Percentiles rank a stretch among this genome's conserved stretches.
These are phyloP conservation scores for Celoporthe dispersa DNA, from an alignment of 2,329 filamentous ascomycete genomes.

Conservation along the genomic window DNA sequence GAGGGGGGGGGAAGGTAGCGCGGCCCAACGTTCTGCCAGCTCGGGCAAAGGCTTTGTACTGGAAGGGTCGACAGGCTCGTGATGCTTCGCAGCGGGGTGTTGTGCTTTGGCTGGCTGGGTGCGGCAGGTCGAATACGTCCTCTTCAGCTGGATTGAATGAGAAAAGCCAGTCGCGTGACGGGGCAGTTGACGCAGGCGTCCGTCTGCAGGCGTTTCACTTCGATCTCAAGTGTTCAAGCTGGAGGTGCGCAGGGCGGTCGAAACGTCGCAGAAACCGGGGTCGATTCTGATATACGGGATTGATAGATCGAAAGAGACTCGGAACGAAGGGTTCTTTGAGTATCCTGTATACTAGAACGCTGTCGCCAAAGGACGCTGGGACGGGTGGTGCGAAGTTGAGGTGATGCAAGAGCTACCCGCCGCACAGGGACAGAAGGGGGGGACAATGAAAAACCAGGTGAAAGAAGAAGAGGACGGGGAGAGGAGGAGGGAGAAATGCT, in stretches of 20 bases:
- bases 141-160: not conserved
- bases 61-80: constrained; percentile 6
- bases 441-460: constrained; percentile 27
- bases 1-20: not conserved
- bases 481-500: constrained; percentile 17
- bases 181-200: not conserved
- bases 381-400: not conserved
- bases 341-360: not conserved
- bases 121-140: not conserved
- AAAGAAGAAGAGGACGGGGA: constrained; percentile 24
- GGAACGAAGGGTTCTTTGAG: not conserved
- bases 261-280: not conserved
- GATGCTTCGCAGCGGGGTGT: not conserved
- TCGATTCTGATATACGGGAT: constrained; percentile 7
- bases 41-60: constrained; percentile 1
- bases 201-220: constrained; percentile 1
- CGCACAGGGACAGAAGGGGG: not conserved
- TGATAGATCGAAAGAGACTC: not conserved
- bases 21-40: constrained; percentile 6
- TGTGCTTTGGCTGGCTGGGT: constrained; percentile 1
- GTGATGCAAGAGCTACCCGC: constrained; percentile 6
- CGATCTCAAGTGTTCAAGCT: not conserved
- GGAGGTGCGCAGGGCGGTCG: not conserved
- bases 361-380: constrained; percentile 9
- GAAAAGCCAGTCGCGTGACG: not conserved